phyloP scores from a whole-genome alignment of 2,329 filamentous ascomycete genomes.

The Fusarium compactum region DNA sequence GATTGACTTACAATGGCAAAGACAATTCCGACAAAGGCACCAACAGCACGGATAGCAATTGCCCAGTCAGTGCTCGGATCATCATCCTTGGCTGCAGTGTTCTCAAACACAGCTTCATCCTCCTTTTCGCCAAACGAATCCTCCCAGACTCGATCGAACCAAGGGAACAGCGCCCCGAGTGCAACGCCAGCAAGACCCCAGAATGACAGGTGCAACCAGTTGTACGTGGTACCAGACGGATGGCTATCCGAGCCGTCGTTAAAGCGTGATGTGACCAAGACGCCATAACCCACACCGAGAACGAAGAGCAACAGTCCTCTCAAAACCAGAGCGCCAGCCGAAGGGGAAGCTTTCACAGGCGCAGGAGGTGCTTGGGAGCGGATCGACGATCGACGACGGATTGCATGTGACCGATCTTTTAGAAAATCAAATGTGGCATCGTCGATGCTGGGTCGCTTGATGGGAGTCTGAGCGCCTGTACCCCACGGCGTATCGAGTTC shows the following conservation, averaged over 20 bases:
- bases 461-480: conserved; percentile 78
- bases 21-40: conserved; percentile 71
- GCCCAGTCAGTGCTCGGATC: conserved; percentile 77
- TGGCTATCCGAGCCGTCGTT: conserved; percentile 74
- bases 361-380: conserved; percentile 42
- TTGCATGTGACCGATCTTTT: conserved; percentile 54
- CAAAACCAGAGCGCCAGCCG: conserved; percentile 63
- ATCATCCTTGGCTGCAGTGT: conserved; percentile 47
- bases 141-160: conserved; percentile 83
- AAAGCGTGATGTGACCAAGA: conserved; percentile 79
- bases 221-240: conserved; percentile 67
- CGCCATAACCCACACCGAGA: conserved; percentile 85
- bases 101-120: conserved; percentile 49
- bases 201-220: conserved; percentile 77
- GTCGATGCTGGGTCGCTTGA: conserved; percentile 58
- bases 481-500: conserved; percentile 80
- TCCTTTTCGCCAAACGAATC: conserved; percentile 58
- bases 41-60: conserved; percentile 67
- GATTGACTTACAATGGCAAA: conserved; percentile 78
- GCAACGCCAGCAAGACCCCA: conserved; percentile 86
- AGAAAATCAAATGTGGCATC: conserved; percentile 60
- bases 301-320: conserved; percentile 77
- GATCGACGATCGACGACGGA: conserved; percentile 54
- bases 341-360: conserved; percentile 47
- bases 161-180: conserved; percentile 84